These are phyloP conservation scores for Dysphania ambrosioides DNA, from an alignment of 148 eudicot genomes.

Conservation along the genomic window DNA sequence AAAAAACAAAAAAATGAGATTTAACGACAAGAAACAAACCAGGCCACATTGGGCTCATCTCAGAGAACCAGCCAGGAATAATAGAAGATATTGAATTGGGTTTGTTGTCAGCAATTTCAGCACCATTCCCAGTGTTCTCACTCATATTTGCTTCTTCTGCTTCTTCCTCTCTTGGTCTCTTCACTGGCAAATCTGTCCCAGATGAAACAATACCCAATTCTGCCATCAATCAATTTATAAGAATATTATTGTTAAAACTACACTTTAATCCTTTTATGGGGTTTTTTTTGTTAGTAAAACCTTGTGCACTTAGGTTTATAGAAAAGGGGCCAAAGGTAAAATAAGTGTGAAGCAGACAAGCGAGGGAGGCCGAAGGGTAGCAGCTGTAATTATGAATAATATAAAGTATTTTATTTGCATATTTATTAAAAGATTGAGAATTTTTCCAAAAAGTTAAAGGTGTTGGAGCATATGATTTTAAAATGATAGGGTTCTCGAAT, in stretches of 20 bases:
- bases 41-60: constrained; percentile 99
- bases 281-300: too few species aligned
- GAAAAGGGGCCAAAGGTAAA: background rate
- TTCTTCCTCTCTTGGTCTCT: constrained; percentile 45
- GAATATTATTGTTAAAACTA: too few species aligned
- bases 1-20: background rate
- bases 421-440: background rate
- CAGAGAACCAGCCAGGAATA: constrained; percentile 97
- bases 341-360: background rate
- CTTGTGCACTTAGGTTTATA: too few species aligned
- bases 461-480: constrained; percentile 2
- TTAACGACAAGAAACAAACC: constrained; percentile 39
- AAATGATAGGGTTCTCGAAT: constrained; percentile 18
- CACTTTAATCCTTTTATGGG: background rate
- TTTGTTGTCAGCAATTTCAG: constrained; percentile 14
- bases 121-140: constrained; percentile 24
- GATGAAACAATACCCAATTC: constrained; percentile 25
- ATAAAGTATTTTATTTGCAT: too few species aligned
- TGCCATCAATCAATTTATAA: constrained; percentile 37
- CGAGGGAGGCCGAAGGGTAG: background rate
- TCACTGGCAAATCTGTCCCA: constrained; percentile 41
- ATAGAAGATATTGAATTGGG: constrained; percentile 48
- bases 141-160: constrained; percentile 23
- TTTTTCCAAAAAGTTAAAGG: background rate
- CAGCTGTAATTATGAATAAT: background rate